Evolutionary conservation across 2,329 filamentous ascomycete species (phyloP), one percentile per base, ranked within the genome.

Genomic region (Pezicula radicicola): DNA sequence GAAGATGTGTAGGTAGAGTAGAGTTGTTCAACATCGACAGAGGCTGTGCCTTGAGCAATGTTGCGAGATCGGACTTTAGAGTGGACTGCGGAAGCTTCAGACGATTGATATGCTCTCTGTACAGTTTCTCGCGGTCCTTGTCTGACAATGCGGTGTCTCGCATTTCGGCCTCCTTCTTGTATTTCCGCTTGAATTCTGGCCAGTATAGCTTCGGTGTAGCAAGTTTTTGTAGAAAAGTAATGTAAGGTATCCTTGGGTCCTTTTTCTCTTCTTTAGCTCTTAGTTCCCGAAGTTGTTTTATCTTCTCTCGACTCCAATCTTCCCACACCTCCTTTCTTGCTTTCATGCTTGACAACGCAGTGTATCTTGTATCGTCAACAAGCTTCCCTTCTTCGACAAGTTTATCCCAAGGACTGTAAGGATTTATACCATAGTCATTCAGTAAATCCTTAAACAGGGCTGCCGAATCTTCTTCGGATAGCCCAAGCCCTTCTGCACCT

Each of bases 161-260:
- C 88, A 99, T 91, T 48, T 85, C 80, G 0, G 81, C 70, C 57
- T 96, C 91, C 58, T 88, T 92, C 59, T 87, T 88, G 70, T 84
- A 94, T 67, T 97, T 99, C 33, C 94, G 80, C 63, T 89, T 91
- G 72, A 99, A 99, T 67, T 99, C 94, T 0, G 90, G 87, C 94
- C 94, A 99, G 75, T 96, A 99, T 1, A 99, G 78, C 71, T 96
- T 97, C 0, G 90, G 87, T 0, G 87, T 94, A 0, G 92, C 93
- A 60, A 91, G 82, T 46, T 87, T 82, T 57, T 93, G 84, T 28
- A 99, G 75, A 57, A 99, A 88, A 0, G 81, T 80, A 54, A 97
- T 73, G 68, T 95, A 99, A 1, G 87, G 84, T 58, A 96, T 87
- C 44, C 81, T 78, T 1, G 94, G 93, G 63, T 97, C 91, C 57